These are phyloP conservation scores for Fraxinus paxiana DNA, from an alignment of 305 asterid genomes.

Conservation along the genomic window DNA sequence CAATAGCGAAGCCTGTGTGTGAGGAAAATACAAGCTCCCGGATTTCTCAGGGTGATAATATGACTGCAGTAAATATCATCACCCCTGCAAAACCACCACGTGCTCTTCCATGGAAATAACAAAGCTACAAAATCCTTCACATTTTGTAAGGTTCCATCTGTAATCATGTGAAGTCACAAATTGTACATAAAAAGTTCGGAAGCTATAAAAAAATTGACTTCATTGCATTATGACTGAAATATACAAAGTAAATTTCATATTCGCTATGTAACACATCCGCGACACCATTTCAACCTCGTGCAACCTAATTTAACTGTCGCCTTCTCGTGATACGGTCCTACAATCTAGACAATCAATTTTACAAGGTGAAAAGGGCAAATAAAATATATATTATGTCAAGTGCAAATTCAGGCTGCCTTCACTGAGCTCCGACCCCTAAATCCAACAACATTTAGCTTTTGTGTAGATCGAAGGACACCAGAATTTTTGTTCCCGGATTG, in stretches of 20 bases:
- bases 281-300: background rate
- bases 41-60: slow-evolving; percentile 75
- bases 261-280: background rate
- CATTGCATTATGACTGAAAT: background rate
- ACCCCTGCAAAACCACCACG: slow-evolving; percentile 36
- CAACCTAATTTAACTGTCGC: background rate
- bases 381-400: slow-evolving; percentile 19
- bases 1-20: slow-evolving; percentile 52
- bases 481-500: slow-evolving; percentile 28
- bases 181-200: background rate
- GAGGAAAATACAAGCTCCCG: slow-evolving; percentile 86
- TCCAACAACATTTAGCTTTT: slow-evolving; percentile 83
- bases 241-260: background rate
- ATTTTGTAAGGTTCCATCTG: background rate
- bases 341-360: background rate
- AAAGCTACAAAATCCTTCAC: background rate
- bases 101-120: slow-evolving; percentile 62
- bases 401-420: slow-evolving; percentile 31
- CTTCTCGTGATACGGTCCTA: background rate
- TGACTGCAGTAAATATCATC: slow-evolving; percentile 60
- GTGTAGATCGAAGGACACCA: slow-evolving; percentile 24
- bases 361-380: slow-evolving; percentile 17
- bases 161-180: slow-evolving; percentile 4
- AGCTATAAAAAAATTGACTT: background rate
- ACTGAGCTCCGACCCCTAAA: slow-evolving; percentile 79